These are phyloP conservation scores for Suhomyces xylopsoci DNA, from an alignment of 805 yeast species.

Conservation along the genomic window DNA sequence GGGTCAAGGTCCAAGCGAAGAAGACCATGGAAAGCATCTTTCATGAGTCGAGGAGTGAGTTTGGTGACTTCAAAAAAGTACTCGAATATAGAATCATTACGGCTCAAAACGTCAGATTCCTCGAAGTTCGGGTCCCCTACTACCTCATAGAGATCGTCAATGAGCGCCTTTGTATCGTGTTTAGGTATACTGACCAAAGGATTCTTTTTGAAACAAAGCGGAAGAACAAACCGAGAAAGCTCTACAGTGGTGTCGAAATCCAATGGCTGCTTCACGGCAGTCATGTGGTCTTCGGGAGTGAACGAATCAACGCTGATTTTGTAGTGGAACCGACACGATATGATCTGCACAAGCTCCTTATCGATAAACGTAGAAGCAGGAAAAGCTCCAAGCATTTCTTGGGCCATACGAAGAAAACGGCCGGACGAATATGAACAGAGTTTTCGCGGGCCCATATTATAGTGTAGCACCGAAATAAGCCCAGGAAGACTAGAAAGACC, in stretches of 20 bases:
- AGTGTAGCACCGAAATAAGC: constrained; percentile 50
- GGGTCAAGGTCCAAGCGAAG: constrained; percentile 24
- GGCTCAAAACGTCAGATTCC: constrained; percentile 37
- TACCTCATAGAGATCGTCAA: constrained; percentile 70
- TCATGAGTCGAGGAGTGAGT: constrained; percentile 44
- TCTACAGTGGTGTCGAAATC: constrained; percentile 28
- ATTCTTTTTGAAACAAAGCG: constrained; percentile 54
- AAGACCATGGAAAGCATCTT: constrained; percentile 53
- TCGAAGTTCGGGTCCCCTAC: constrained; percentile 62
- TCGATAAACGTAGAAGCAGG: constrained; percentile 45
- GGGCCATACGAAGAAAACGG: constrained; percentile 56
- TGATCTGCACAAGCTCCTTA: constrained; percentile 68
- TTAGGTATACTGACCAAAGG: constrained; percentile 60
- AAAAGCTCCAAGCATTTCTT: constrained; percentile 46
- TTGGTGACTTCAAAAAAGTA: constrained; percentile 45
- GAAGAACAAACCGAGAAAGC: constrained; percentile 50
- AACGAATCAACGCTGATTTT: constrained; percentile 56
- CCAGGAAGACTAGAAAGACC: neutral
- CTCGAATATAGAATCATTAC: constrained; percentile 46
- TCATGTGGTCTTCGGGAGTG: constrained; percentile 63
- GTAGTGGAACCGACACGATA: constrained; percentile 77
- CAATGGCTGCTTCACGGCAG: constrained; percentile 26
- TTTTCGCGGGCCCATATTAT: constrained; percentile 63
- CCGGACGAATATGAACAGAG: constrained; percentile 70
- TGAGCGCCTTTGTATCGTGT: constrained; percentile 65